Base-by-base conservation (phyloP, 2,329 filamentous ascomycete species). In the Ophiostoma ips region DNA sequence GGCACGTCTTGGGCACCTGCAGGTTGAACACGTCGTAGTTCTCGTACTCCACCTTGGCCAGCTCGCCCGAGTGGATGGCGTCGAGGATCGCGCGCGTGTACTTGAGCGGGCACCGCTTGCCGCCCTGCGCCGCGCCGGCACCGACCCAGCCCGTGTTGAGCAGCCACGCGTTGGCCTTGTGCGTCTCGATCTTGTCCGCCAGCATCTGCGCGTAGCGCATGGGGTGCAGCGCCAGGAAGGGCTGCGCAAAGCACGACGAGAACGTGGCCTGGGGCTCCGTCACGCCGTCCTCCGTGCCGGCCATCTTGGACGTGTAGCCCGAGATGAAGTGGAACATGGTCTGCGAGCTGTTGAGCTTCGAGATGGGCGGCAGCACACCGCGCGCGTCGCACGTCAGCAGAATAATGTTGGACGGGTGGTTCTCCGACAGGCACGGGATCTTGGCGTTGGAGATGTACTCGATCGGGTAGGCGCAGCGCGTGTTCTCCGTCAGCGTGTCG, bases 311-410 rank as follows among this genome's bases (percentile, higher is more conserved):
- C 57, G 92, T 98, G 78, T 98, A 98, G 61, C 92, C 92, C 16
- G 87, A 94, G 71, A 98, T 98, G 81, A 98, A 98, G 78, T 98
- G 92, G 83, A 96, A 98, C 90, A 98, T 96, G 68, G 88, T 95
- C 74, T 96, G 92, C 62, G 87, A 81, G 57, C 84, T 79, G 75
- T 84, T 81, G 66, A 98, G 84, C 77, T 96, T 96, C 62, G 88
- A 95, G 71, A 98, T 96, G 46, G 92, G 92, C 51, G 92, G 92
- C 51, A 98, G 81, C 46, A 98, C 92, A 74, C 92, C 92, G 59
- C 92, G 87, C 53, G 92, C 92, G 63, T 98, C 92, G 73, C 92
- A 98, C 55, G 92, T 98, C 60, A 98, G 82, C 60, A 98, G 84
- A 64, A 98, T 86, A 70, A 98, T 96, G 81, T 98, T 98, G 68